Percentiles rank a stretch among this genome's conserved stretches.
phyloP scores from a whole-genome alignment of 306 rosid genomes.

The Cicer judaicum region DNA sequence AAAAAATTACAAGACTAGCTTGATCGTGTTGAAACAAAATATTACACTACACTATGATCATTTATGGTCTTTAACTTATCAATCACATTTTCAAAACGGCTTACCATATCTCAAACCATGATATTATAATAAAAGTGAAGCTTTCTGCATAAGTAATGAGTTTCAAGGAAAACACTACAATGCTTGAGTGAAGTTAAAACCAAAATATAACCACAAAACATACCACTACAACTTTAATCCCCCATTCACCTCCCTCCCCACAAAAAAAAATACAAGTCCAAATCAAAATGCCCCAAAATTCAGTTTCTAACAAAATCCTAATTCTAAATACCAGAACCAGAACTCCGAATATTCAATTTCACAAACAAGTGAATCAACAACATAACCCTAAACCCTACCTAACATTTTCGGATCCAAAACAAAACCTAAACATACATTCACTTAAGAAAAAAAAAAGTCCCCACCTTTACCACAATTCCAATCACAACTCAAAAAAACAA shows the following conservation, averaged over 20 bases:
- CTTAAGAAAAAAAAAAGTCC: not conserved
- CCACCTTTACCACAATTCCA: not conserved
- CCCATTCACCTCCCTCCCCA: not conserved
- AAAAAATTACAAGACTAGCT: not conserved
- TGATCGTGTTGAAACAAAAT: slow-evolving; percentile 17
- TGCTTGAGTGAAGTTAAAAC: not conserved
- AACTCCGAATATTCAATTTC: not conserved
- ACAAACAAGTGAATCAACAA: not conserved
- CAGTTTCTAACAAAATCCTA: slow-evolving; percentile 39
- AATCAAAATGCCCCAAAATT: slow-evolving; percentile 12
- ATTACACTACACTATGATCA: not conserved
- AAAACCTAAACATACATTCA: slow-evolving; percentile 4
- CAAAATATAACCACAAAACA: slow-evolving; percentile 2
- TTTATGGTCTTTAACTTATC: not conserved
- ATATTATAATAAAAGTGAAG: not conserved
- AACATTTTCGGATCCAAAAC: slow-evolving; percentile 36
- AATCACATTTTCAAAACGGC: slow-evolving; percentile 18
- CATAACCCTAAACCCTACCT: not conserved
- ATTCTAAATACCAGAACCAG: slow-evolving; percentile 2
- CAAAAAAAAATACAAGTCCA: not conserved
- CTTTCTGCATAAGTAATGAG: not conserved
- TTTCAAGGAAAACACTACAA: slow-evolving; percentile 7
- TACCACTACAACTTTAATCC: not conserved
- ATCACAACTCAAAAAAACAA: slow-evolving; percentile 5
- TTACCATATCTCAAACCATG: slow-evolving; percentile 14